Conservation (phyloP, 768 basidiomycete species). For the Flagelloscypha sp. region DNA sequence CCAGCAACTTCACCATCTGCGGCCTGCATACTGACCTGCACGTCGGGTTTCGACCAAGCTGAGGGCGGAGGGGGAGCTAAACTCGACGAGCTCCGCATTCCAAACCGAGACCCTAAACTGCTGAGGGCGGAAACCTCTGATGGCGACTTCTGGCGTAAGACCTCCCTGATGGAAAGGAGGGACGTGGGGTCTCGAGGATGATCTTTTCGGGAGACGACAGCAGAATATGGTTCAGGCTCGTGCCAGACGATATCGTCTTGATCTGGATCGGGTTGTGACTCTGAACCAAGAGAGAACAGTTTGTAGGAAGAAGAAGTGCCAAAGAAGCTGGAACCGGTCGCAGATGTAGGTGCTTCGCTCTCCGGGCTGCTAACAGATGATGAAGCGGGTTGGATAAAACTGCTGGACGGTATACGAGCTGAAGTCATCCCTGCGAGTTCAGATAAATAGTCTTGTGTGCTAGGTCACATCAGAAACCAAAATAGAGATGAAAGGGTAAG, state of each 20-base stretch:
- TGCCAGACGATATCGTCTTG: constrained; percentile 49
- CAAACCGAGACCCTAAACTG: no score
- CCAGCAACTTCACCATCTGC: constrained; percentile 42
- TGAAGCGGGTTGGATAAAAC: no score
- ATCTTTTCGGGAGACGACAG: constrained; percentile 54
- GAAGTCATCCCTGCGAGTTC: constrained; percentile 35
- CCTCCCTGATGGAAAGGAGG: constrained; percentile 51
- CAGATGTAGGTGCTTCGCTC: constrained; percentile 14
- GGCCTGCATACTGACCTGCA: constrained; percentile 41
- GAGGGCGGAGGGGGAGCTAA: constrained; percentile 24
- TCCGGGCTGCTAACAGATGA: no score
- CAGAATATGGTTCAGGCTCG: constrained; percentile 52
- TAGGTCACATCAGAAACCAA: constrained; percentile 18
- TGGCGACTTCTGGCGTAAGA: constrained; percentile 46
- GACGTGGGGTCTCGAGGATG: constrained; percentile 53
- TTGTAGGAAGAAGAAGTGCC: constrained; percentile 33
- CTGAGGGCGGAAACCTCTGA: constrained; percentile 4
- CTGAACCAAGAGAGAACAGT: constrained; percentile 35
- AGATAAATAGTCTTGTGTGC: constrained; percentile 51
- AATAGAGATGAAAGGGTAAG: constrained; percentile 1
- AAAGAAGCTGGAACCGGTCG: constrained; percentile 17
- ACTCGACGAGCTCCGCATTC: constrained; percentile 1
- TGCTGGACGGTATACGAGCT: constrained; percentile 17
- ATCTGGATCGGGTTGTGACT: constrained; percentile 49
- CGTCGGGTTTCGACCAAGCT: constrained; percentile 51